Evolutionary conservation across 2,329 filamentous ascomycete genomes (phyloP), one percentile per base, ranked within the genome.

Genomic region (Epichloe elymi): DNA sequence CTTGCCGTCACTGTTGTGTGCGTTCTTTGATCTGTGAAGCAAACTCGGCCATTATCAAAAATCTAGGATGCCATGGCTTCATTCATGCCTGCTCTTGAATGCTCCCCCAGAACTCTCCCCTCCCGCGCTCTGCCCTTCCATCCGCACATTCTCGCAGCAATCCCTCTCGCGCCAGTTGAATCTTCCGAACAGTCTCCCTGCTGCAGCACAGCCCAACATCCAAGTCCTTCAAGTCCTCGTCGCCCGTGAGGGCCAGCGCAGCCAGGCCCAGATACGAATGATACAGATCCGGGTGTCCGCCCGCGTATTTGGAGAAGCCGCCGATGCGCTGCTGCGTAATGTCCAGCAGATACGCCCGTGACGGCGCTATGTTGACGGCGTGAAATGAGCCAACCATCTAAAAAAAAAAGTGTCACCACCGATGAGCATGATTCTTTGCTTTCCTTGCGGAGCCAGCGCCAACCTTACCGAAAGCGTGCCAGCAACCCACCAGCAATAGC

Each of bases 401-500:
- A 40, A n/a, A 2, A 3, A 40, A 20, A n/a, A 20, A 14, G 5
- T 12, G 5, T 26, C 26, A 44, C 53, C 30, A 26, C 26, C 19
- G 15, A 51, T 36, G 8, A 17, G 40, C 39, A 40, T 37, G 23
- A 30, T 17, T 15, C 42, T 3, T 12, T 19, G 26, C 15, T 17
- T n/a, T 10, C 11, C 8, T 20, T 49, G 1, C 5, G 26, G 20
- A 11, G 41, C 19, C 23, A 33, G 33, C 36, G 36, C 20, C 26
- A 33, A 35, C 48, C 66, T 54, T 61, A 75, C 71, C 49, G 63
- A 59, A 1, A 80, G 63, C 1, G 88, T 80, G 2, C 80, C 88
- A 4, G 77, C 76, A 0, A 87, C 88, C 93, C 93, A 98, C 74
- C 91, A 98, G 20, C 82, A 85, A 66, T 98, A 98, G 69, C 93